Evolutionary conservation across 441 rosid genomes (phyloP).

Genomic region (Dalechampia spathulata): DNA sequence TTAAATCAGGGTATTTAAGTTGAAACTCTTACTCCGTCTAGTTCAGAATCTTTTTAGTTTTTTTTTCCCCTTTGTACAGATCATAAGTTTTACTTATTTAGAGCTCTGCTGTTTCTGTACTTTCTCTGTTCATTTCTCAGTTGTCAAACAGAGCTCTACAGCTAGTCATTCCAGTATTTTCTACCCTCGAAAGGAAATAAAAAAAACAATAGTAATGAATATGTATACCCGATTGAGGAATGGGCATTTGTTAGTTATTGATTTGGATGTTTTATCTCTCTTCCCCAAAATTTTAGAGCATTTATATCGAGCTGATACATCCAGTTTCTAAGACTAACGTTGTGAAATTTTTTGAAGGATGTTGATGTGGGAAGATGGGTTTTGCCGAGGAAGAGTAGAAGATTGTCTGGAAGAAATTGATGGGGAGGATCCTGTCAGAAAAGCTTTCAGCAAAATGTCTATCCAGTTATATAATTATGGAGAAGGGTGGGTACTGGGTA

Average conservation of each 20-base stretch:
- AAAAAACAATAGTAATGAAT: not conserved
- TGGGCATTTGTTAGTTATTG: conserved; percentile 9
- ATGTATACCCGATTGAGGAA: not conserved
- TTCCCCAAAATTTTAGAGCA: not conserved
- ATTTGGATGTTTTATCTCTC: not conserved
- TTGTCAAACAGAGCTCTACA: conserved; percentile 10
- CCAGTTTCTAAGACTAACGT: too few relatives aligned
- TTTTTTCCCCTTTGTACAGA: too few relatives aligned
- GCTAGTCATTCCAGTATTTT: not conserved
- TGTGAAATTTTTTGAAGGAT: conserved; percentile 45
- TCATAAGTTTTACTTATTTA: not conserved
- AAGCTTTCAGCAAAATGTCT: conserved; percentile 99
- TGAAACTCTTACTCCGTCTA: too few relatives aligned
- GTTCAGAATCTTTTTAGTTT: too few relatives aligned
- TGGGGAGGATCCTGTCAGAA: conserved; percentile 89
- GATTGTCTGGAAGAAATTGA: conserved; percentile 81
- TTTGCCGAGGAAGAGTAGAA: conserved; percentile 71
- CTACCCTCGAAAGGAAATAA: not conserved
- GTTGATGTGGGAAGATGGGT: conserved; percentile 99
- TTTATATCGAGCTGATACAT: not conserved
- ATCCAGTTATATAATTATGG: conserved; percentile 99
- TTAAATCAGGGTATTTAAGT: not conserved
- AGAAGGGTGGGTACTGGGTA: conserved; percentile 99
- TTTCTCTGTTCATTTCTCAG: conserved; percentile 11
- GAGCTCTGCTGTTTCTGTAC: not conserved